These are phyloP conservation scores for Balansia obtecta DNA, from an alignment of 2,329 filamentous ascomycete genomes.

Conservation along the genomic window DNA sequence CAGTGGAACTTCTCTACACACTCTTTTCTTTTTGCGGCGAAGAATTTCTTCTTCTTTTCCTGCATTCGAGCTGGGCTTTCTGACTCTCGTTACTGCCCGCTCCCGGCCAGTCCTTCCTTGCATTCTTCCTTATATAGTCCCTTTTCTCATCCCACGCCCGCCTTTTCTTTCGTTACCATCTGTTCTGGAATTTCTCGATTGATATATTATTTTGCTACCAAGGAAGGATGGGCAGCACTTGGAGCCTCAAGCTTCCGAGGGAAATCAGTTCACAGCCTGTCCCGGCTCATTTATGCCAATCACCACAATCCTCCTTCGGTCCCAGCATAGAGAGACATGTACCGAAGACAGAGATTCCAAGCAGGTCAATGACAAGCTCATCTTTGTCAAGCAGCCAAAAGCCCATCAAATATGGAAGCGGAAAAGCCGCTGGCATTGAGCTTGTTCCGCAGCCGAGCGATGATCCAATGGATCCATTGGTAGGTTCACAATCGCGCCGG, in stretches of 20 bases:
- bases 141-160: not conserved
- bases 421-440: conserved; percentile 30
- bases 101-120: not conserved
- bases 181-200: not conserved
- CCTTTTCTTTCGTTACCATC: not conserved
- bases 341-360: not conserved
- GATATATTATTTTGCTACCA: not conserved
- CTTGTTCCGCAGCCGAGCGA: conserved; percentile 44
- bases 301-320: not conserved
- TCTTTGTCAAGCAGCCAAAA: conserved; percentile 12
- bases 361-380: conserved; percentile 6
- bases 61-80: not conserved
- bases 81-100: not conserved
- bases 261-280: conserved; percentile 4
- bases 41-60: not conserved
- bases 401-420: conserved; percentile 34
- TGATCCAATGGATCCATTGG: conserved; percentile 40
- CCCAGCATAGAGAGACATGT: not conserved
- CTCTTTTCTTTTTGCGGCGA: not conserved
- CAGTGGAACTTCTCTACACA: not conserved
- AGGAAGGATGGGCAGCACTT: conserved; percentile 1
- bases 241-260: not conserved
- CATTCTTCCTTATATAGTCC: not conserved
- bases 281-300: not conserved
- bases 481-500: conserved; percentile 20